Evolutionary conservation across 2,329 filamentous ascomycete species (phyloP).

Genomic region (Alternaria dauci): DNA sequence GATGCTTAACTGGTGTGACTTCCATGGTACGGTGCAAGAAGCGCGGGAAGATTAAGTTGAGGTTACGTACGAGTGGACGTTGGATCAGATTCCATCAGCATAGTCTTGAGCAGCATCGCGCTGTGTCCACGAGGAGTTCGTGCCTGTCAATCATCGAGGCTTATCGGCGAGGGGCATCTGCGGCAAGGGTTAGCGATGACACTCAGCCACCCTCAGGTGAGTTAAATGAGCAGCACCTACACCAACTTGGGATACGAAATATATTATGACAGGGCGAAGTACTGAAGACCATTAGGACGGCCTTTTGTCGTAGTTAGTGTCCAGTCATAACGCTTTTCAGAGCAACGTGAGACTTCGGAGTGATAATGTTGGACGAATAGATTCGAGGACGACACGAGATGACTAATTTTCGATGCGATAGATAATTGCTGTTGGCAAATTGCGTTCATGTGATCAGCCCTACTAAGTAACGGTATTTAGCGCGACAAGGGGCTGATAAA

Average conservation of each 20-base stretch:
- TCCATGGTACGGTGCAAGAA: background rate
- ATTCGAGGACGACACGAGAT: background rate
- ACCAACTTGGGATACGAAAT: background rate
- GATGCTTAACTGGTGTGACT: background rate
- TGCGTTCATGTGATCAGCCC: background rate
- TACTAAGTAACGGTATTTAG: background rate
- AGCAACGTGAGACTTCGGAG: background rate
- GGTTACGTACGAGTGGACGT: background rate
- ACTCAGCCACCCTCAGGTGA: background rate
- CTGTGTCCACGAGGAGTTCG: background rate
- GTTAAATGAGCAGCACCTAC: background rate
- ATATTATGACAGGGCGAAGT: conserved; percentile 10
- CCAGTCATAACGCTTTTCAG: background rate
- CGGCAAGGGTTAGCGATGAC: background rate
- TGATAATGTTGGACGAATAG: background rate
- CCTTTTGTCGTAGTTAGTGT: background rate
- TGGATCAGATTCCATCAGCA: background rate
- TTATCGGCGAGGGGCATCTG: background rate
- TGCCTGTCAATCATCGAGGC: background rate
- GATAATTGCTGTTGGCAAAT: background rate
- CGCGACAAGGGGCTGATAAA: background rate
- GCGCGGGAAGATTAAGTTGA: too few species aligned
- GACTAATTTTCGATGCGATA: background rate
- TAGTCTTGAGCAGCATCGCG: background rate
- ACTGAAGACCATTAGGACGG: background rate